A percentile compares a stretch with the other conserved stretches of the same genome.
Conservation (phyloP, 2,329 filamentous ascomycete genomes). For the Didymella segeticola region DNA sequence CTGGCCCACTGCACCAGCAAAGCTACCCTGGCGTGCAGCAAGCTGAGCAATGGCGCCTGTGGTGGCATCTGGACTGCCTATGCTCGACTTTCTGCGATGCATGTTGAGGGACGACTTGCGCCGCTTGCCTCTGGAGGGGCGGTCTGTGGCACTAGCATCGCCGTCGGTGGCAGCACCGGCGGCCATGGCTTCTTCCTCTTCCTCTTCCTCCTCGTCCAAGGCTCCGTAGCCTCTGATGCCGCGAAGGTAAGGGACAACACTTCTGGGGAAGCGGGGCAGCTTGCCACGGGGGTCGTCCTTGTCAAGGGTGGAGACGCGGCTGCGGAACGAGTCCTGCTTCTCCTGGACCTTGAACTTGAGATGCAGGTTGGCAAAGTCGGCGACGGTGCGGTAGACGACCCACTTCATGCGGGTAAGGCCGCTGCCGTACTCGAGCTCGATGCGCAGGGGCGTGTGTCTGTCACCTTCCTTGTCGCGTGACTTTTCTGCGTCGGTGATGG, state of each 20-base stretch:
- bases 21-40: slow-evolving; percentile 47
- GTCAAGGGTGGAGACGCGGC: slow-evolving; percentile 58
- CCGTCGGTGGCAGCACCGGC: slow-evolving; percentile 65
- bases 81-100: slow-evolving; percentile 66
- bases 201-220: slow-evolving; percentile 73
- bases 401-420: slow-evolving; percentile 96
- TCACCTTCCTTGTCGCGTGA: slow-evolving; percentile 49
- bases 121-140: slow-evolving; percentile 60
- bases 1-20: slow-evolving; percentile 47
- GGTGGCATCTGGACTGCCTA: slow-evolving; percentile 42
- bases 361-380: slow-evolving; percentile 92
- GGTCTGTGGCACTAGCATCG: slow-evolving; percentile 73
- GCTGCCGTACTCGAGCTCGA: slow-evolving; percentile 95
- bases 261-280: slow-evolving; percentile 88
- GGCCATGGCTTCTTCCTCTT: slow-evolving; percentile 66
- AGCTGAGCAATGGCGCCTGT: slow-evolving; percentile 31
- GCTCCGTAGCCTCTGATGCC: slow-evolving; percentile 72
- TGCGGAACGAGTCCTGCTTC: slow-evolving; percentile 80
- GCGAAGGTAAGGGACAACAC: slow-evolving; percentile 87
- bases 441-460: slow-evolving; percentile 84
- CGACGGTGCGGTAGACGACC: slow-evolving; percentile 85
- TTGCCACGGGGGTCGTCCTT: slow-evolving; percentile 71
- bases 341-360: slow-evolving; percentile 89
- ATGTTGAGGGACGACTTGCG: slow-evolving; percentile 64
- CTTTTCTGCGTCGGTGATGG: slow-evolving; percentile 77